Base-by-base conservation (phyloP, 116 monocot species). In the Dioscorea cayenensis region DNA sequence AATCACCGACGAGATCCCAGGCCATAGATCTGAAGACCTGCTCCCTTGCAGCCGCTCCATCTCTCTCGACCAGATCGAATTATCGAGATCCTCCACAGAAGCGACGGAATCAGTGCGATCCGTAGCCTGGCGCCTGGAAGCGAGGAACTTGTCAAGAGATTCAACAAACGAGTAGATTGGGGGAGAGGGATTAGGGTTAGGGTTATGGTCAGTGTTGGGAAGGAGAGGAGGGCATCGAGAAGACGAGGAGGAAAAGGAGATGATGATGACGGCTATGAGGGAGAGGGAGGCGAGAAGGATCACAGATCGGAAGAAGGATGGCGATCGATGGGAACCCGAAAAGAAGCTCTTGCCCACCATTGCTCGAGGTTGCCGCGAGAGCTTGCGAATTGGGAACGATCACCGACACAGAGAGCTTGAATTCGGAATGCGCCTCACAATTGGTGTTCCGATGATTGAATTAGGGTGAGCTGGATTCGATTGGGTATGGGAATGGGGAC, bases 61-160 rank as follows among this genome's bases (percentile, higher is more conserved):
- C 68, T 93, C 89, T 73, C 65, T 63, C 73, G 20, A 36, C 82
- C 78, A 84, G 60, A 89, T 76, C 78, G 52, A 28, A 22, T 32
- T 74, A 60, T 90, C 90, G 49, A 86, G 81, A 28, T 38, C 68
- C 11, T 22, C 64, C 6, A 65, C 14, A 25, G 67, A 18, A 8
- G 61, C 19, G 28, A 60, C 28, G 5, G 67, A 37, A 70, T 65
- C 49, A 4, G 51, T 18, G 14, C 18, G 19, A 5, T 20, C 28
- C 5, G 43, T 52, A 35, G 68, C 18, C 13, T 70, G 43, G 62
- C 73, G 68, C 23, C 50, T 32, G 52, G 83, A 75, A 36, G 80
- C 23, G 66, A 95, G 88, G 74, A 95, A 91, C 36, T 75, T 80
- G 65, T 85, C 84, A 58, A 95, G 86, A 32, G 91, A 86, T 70